Base-by-base conservation (phyloP, 208 protist species). In the Acanthamoeba sp. region DNA sequence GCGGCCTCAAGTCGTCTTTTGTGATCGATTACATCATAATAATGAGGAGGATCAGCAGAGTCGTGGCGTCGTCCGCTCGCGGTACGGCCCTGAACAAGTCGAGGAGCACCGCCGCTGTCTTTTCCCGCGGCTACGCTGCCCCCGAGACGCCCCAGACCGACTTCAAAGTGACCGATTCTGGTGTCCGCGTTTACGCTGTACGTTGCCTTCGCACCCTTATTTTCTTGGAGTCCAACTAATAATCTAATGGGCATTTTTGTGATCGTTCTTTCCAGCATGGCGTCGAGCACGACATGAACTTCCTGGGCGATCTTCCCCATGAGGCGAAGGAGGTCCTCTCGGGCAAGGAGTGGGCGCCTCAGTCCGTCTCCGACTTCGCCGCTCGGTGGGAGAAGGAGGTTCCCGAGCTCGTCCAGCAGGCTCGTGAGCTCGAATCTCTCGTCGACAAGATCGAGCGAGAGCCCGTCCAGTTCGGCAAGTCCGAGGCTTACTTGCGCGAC, bases 211-310 rank as follows among this genome's bases (percentile, higher is more conserved):
- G 4, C 64, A 12, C 27, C 27, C n/a, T n/a, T n/a, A n/a, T n/a
- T n/a, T n/a, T n/a, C n/a, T n/a, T n/a, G n/a, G n/a, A n/a, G n/a
- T n/a, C n/a, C n/a, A n/a, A n/a, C n/a, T n/a, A n/a, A n/a, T n/a
- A 57, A 22, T 57, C 50, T 57, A 57, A 57, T 66, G 48, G 12
- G 7, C 20, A 62, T 27, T 62, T 62, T 16, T 62, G 55, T 66
- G 4, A 66, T 34, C 24, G 14, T 66, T 66, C 4, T 10, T 24
- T 66, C 27, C 27, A 78, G 69, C 69, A 78, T 78, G 69, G 69
- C 69, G 69, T 78, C 14, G 69, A 45, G 69, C 38, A 78, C 69
- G 69, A 78, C 69, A 78, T 78, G 69, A 78, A 78, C 69, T 78
- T 78, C 69, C 69, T 78, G 69, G 69, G 69, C 18, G 69, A 78